phyloP scores from a whole-genome alignment of 768 basidiomycete species.

The Phaeolepiota aurea region DNA sequence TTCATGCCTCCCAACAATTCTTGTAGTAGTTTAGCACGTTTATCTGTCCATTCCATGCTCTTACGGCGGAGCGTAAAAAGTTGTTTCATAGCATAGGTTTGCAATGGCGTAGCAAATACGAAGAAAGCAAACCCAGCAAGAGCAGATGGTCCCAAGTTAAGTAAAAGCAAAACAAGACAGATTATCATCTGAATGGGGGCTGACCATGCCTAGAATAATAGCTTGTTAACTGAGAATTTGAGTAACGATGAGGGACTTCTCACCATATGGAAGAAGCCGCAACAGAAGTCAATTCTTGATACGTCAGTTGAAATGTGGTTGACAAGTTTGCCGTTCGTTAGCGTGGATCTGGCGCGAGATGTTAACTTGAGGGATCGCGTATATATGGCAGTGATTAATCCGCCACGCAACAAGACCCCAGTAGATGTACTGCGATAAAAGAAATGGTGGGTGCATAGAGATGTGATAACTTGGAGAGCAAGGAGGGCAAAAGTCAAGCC shows the following conservation, averaged over 20 bases:
- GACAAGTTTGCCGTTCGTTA: constrained; percentile 84
- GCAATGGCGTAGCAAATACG: constrained; percentile 63
- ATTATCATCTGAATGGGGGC: constrained; percentile 72
- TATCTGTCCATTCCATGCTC: constrained; percentile 86
- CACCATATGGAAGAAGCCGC: constrained; percentile 71
- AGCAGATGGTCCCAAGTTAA: constrained; percentile 63
- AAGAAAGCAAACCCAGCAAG: constrained; percentile 52
- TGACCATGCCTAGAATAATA: constrained; percentile 43
- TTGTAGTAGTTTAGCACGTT: constrained; percentile 81
- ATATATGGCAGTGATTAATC: constrained; percentile 85
- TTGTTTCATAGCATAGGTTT: constrained; percentile 64
- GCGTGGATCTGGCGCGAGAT: constrained; percentile 66
- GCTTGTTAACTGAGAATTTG: constrained; percentile 1
- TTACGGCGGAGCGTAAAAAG: constrained; percentile 63
- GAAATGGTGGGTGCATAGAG: constrained; percentile 71
- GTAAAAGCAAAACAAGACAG: constrained; percentile 64
- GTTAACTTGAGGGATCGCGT: constrained; percentile 68
- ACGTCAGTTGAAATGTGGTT: constrained; percentile 93
- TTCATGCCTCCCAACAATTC: constrained; percentile 88
- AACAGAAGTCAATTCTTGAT: constrained; percentile 84
- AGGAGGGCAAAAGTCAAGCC: constrained; percentile 69
- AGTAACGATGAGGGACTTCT: constrained; percentile 5
- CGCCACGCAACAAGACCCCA: constrained; percentile 77
- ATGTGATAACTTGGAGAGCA: constrained; percentile 55
- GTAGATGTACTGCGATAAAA: constrained; percentile 69